Percentiles rank a stretch among this genome's conserved stretches.
Evolutionary conservation across 306 rosid species (phyloP).

Genomic region (Acacia melanoxylon): DNA sequence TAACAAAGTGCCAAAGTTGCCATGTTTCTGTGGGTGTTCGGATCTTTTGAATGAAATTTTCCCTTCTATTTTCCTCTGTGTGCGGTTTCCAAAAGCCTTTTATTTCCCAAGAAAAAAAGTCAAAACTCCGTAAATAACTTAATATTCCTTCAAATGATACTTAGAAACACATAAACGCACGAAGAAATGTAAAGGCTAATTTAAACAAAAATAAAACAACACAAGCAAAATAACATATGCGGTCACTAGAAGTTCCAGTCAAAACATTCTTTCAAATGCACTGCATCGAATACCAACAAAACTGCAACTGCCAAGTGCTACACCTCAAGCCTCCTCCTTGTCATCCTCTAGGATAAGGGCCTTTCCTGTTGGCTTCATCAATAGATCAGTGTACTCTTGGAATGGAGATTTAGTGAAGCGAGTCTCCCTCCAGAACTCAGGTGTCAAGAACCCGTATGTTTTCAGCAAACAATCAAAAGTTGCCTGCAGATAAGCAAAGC

Average conservation of each 20-base stretch:
- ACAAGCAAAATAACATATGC: not conserved
- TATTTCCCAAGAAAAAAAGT: not conserved
- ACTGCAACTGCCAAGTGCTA: not conserved
- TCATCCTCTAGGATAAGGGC: constrained; percentile 50
- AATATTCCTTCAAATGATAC: not conserved
- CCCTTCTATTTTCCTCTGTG: not conserved
- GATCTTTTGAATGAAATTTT: not conserved
- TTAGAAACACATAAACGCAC: not conserved
- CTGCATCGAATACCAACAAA: not conserved
- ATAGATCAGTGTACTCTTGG: constrained; percentile 69
- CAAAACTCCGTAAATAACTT: not conserved
- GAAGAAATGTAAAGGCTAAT: not conserved
- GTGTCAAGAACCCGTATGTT: constrained; percentile 67
- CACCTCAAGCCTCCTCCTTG: constrained; percentile 4
- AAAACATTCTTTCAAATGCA: not conserved
- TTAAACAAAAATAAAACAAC: constrained; percentile 6
- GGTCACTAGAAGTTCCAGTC: not conserved
- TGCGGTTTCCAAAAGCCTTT: not conserved
- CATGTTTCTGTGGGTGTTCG: not conserved
- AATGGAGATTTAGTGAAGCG: constrained; percentile 67
- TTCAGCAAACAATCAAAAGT: constrained; percentile 62
- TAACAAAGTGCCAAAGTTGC: not conserved
- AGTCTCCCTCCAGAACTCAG: constrained; percentile 68
- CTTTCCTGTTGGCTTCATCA: constrained; percentile 56
- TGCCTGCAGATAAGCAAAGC: constrained; percentile 39